phyloP scores from a whole-genome alignment of 129 eudicot genomes.

The Deinandra increscens region DNA sequence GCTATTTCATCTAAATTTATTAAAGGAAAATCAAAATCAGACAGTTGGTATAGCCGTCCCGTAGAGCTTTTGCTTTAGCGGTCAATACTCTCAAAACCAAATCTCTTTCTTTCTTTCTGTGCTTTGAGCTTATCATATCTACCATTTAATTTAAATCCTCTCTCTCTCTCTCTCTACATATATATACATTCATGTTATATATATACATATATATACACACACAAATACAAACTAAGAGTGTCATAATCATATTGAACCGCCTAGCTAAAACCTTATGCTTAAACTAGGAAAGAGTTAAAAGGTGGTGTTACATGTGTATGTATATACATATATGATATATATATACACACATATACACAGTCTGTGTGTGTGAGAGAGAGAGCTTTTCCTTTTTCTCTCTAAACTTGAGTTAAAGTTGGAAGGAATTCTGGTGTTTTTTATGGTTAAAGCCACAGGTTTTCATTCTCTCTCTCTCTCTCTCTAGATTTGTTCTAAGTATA shows the following conservation, averaged over 20 bases:
- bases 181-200: too few species aligned
- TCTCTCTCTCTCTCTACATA: background rate
- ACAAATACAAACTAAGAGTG: background rate
- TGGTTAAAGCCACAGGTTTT: slow-evolving; percentile 56
- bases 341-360: slow-evolving; percentile 9
- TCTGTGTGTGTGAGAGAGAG: background rate
- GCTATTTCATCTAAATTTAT: background rate
- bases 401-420: slow-evolving; percentile 58
- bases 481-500: slow-evolving; percentile 32
- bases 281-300: slow-evolving; percentile 49
- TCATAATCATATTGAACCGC: background rate
- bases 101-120: background rate
- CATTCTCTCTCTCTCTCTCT: slow-evolving; percentile 6
- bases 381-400: slow-evolving; percentile 69
- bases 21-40: slow-evolving; percentile 1
- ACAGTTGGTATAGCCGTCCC: slow-evolving; percentile 15
- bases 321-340: slow-evolving; percentile 5
- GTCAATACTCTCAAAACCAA: slow-evolving; percentile 7
- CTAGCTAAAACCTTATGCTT: slow-evolving; percentile 28
- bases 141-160: background rate
- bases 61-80: slow-evolving; percentile 14
- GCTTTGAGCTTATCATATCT: background rate
- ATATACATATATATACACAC: slow-evolving; percentile 4
- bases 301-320: slow-evolving; percentile 16
- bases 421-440: slow-evolving; percentile 62